Conservation (phyloP, 1,284 basidiomycete species). For the Sanguinoderma infundibulare region DNA sequence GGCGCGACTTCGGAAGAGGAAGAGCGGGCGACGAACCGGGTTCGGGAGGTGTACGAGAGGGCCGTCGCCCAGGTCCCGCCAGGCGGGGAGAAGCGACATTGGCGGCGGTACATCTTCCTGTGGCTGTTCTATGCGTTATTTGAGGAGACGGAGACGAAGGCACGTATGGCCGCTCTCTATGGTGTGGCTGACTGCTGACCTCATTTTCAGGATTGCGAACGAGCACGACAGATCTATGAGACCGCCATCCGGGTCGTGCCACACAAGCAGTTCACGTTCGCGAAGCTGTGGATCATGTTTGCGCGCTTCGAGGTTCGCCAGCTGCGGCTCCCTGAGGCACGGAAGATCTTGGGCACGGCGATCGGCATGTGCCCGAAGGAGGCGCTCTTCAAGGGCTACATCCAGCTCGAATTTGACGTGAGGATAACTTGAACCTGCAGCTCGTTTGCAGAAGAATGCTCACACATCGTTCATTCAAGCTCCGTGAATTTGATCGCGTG, state of each 20-base stretch:
- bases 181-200: constrained; percentile 4
- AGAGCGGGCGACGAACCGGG: constrained; percentile 60
- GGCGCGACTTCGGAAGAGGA: constrained; percentile 72
- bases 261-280: constrained; percentile 97
- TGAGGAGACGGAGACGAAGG: constrained; percentile 95
- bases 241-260: constrained; percentile 90
- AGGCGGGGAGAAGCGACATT: constrained; percentile 86
- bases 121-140: constrained; percentile 98
- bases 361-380: constrained; percentile 98
- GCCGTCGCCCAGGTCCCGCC: constrained; percentile 97
- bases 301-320: constrained; percentile 92
- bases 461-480: constrained; percentile 40
- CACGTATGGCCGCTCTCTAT: constrained; percentile 32
- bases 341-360: constrained; percentile 88
- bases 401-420: constrained; percentile 90
- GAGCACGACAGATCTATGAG: constrained; percentile 91
- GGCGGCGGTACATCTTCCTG: constrained; percentile 96
- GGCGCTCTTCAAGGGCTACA: constrained; percentile 91
- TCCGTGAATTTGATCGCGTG: constrained; percentile 95
- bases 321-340: constrained; percentile 82
- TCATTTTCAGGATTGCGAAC: constrained; percentile 69
- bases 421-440: constrained; percentile 29
- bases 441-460: neutral
- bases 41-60: constrained; percentile 94
- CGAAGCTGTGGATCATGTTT: constrained; percentile 92